Conservation (phyloP, 2,329 filamentous ascomycete species). For the Diplocarpon rosae region DNA sequence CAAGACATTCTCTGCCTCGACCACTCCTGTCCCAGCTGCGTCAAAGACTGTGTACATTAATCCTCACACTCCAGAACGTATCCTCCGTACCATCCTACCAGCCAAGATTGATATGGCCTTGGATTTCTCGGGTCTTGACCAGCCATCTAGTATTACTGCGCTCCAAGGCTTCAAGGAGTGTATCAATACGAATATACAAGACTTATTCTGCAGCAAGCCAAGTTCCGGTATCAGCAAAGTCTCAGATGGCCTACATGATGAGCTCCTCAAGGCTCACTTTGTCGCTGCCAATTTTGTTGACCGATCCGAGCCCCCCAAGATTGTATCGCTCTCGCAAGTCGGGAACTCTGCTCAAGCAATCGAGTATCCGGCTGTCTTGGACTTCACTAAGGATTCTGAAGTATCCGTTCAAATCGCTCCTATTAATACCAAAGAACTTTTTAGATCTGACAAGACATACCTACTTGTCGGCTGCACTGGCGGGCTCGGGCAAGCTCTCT, state of each 20-base stretch:
- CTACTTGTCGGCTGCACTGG: slow-evolving; percentile 23
- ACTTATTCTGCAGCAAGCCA: slow-evolving; percentile 7
- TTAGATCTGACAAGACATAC: slow-evolving; percentile 21
- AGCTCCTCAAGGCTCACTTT: slow-evolving; percentile 9
- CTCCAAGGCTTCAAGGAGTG: slow-evolving; percentile 5
- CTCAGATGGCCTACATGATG: slow-evolving; percentile 5
- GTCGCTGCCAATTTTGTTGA: slow-evolving; percentile 10
- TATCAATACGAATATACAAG: slow-evolving; percentile 8
- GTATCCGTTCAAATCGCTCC: slow-evolving; percentile 7
- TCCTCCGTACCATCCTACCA: slow-evolving; percentile 5
- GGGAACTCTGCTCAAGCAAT: background rate
- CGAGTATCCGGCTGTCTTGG: slow-evolving; percentile 3
- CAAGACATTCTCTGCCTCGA: slow-evolving; percentile 6
- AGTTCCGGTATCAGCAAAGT: slow-evolving; percentile 5
- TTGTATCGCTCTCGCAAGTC: slow-evolving; percentile 3
- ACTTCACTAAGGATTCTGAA: slow-evolving; percentile 6
- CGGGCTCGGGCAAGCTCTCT: slow-evolving; percentile 28
- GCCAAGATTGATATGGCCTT: slow-evolving; percentile 7
- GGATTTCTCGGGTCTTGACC: slow-evolving; percentile 5
- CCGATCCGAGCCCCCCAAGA: slow-evolving; percentile 2
- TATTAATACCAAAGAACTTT: slow-evolving; percentile 5
- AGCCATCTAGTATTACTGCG: slow-evolving; percentile 6
- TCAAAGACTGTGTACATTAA: slow-evolving; percentile 8
- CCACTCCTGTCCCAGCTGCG: slow-evolving; percentile 1
- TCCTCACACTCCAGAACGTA: slow-evolving; percentile 6